Evolutionary conservation across 2,329 filamentous ascomycete genomes (phyloP).

Genomic region (Botryotinia narcissicola): DNA sequence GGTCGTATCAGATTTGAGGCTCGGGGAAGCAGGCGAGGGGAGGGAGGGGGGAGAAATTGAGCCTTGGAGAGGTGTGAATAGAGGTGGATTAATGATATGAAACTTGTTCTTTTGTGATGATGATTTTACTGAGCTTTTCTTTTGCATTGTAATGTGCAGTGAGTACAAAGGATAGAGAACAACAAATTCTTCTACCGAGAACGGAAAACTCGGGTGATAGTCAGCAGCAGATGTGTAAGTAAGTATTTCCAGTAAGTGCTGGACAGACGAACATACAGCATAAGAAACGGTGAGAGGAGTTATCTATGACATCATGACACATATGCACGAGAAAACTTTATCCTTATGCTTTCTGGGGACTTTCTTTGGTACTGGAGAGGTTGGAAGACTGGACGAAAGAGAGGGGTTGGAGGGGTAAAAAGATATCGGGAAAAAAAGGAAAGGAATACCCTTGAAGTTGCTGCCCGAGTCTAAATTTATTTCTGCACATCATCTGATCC

Average conservation of each 20-base stretch:
- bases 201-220: neutral
- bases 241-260: neutral
- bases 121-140: neutral
- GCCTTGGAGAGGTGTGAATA: neutral
- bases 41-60: neutral
- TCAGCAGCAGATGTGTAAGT: neutral
- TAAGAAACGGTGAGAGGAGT: neutral
- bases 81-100: constrained; percentile 15
- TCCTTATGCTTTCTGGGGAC: neutral
- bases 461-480: neutral
- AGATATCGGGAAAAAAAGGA: neutral
- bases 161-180: neutral
- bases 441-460: neutral
- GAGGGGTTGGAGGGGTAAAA: neutral
- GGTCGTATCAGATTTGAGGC: constrained; percentile 1
- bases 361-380: neutral
- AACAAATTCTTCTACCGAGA: neutral
- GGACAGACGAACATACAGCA: neutral
- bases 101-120: constrained; percentile 1
- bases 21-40: neutral
- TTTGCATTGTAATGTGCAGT: neutral
- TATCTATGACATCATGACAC: neutral
- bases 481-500: constrained; percentile 1
- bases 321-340: neutral
- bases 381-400: neutral